Evolutionary conservation across 441 rosid species (phyloP), one percentile per base, ranked within the genome.

Genomic region (Biscutella auriculata): DNA sequence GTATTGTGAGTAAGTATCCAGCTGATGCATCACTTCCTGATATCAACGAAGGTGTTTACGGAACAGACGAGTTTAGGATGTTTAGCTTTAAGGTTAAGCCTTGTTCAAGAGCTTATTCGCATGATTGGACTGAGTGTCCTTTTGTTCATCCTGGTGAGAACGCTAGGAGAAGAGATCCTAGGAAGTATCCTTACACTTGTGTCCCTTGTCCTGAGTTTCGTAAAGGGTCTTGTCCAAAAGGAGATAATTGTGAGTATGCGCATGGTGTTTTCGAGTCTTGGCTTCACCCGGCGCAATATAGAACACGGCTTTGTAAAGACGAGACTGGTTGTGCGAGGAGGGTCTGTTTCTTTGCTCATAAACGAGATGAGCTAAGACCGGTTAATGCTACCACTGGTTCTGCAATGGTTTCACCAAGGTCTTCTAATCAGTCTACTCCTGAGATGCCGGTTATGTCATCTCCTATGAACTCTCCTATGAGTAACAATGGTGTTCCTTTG

Each of bases 171-270:
- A 79, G 98, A 67, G 98, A 92, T 79, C 98, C 89, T 0, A 81
- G 78, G 74, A 92, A 88, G 82, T 88, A 79, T 59, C 89, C 88
- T 19, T 92, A 92, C 70, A 88, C 83, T 57, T 88, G 98, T 55
- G 98, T 92, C 39, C 96, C 98, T 1, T 92, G 98, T 73, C 98
- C 95, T 0, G 98, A 92, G 71, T 92, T 88, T 50, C 88, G 96
- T 42, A 92, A 85, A 72, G 96, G 98, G 0, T 53, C 96, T 9
- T 92, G 98, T 71, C 82, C 76, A 13, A 85, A 79, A 68, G 95
- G 75, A 6, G 98, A 92, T 74, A 62, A 79, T 8, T 92, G 98
- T 19, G 98, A 92, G 68, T 92, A 88, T 57, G 96, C 96, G 0
- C 98, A 92, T 19, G 98, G 98, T 40, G 85, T 91, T 29, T 91